phyloP scores from a whole-genome alignment of 1,284 basidiomycete species.

The Tilletia setariae region DNA sequence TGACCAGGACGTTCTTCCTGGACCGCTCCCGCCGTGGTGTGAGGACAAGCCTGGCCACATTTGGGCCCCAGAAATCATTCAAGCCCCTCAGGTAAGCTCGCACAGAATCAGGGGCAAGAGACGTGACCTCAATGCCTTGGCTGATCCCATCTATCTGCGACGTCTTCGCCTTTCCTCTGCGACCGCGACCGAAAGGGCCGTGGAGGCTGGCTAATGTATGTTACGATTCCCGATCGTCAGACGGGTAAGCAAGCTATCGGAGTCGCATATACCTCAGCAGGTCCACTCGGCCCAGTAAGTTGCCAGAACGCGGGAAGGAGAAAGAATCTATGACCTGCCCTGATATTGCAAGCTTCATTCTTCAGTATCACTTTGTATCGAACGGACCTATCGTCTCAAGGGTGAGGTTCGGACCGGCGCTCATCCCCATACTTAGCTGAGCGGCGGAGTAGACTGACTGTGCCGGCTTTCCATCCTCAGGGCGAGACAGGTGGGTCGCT shows the following conservation, averaged over 20 bases:
- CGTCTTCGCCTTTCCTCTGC: background rate
- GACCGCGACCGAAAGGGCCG: too few species aligned
- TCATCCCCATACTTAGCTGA: too few species aligned
- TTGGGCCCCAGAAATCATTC: conserved; percentile 40
- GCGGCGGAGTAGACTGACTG: too few species aligned
- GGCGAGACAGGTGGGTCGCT: conserved; percentile 35
- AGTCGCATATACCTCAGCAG: conserved; percentile 34
- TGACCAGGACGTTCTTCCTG: conserved; percentile 37
- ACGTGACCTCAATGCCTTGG: background rate
- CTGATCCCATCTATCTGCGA: background rate
- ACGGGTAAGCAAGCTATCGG: conserved; percentile 37
- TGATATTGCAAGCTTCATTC: background rate
- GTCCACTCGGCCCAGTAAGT: conserved; percentile 28
- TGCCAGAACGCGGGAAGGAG: background rate
- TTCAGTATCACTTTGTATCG: conserved; percentile 30
- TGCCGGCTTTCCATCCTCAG: conserved; percentile 8
- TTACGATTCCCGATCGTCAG: conserved; percentile 30
- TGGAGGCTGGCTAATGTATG: conserved; percentile 38
- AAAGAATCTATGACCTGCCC: too few species aligned
- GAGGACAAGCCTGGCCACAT: conserved; percentile 28
- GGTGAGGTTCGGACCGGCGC: too few species aligned
- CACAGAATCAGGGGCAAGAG: background rate
- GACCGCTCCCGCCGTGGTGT: conserved; percentile 31
- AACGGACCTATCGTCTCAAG: conserved; percentile 33
- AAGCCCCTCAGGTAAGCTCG: conserved; percentile 32